These are phyloP conservation scores for Gremmenia infestans DNA, from an alignment of 2,329 filamentous ascomycete genomes.

Conservation along the genomic window DNA sequence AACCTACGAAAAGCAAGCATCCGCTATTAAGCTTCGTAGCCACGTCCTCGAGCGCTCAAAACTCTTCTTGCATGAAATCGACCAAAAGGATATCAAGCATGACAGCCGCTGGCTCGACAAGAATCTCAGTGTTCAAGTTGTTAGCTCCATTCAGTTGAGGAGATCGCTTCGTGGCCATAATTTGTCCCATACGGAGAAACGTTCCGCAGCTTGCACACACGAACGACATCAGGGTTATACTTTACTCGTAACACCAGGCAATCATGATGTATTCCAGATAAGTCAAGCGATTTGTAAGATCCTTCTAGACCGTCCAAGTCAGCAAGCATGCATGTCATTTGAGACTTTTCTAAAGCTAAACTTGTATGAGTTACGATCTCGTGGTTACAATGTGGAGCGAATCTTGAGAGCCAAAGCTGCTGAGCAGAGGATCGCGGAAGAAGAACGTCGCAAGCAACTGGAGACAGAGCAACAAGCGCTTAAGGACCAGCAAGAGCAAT, in stretches of 20 bases:
- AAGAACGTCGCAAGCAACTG: conserved; percentile 68
- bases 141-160: conserved; percentile 71
- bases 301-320: conserved; percentile 74
- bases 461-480: conserved; percentile 68
- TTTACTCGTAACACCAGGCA: conserved; percentile 65
- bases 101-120: conserved; percentile 89
- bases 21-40: conserved; percentile 66
- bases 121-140: conserved; percentile 71
- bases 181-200: conserved; percentile 67
- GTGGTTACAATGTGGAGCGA: conserved; percentile 94
- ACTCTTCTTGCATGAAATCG: conserved; percentile 77
- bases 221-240: conserved; percentile 51
- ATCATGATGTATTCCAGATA: conserved; percentile 85
- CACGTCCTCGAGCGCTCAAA: conserved; percentile 84
- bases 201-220: conserved; percentile 65
- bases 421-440: conserved; percentile 82
- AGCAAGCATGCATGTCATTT: conserved; percentile 84
- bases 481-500: conserved; percentile 50
- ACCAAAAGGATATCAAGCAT: conserved; percentile 71
- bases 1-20: conserved; percentile 59
- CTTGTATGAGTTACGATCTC: conserved; percentile 72
- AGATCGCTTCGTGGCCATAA: conserved; percentile 68
- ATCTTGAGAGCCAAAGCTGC: conserved; percentile 85
- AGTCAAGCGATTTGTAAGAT: conserved; percentile 80
- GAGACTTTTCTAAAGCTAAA: conserved; percentile 87